Evolutionary conservation across 345 rosid species (phyloP).

Genomic region (Eucalyptus pumila): DNA sequence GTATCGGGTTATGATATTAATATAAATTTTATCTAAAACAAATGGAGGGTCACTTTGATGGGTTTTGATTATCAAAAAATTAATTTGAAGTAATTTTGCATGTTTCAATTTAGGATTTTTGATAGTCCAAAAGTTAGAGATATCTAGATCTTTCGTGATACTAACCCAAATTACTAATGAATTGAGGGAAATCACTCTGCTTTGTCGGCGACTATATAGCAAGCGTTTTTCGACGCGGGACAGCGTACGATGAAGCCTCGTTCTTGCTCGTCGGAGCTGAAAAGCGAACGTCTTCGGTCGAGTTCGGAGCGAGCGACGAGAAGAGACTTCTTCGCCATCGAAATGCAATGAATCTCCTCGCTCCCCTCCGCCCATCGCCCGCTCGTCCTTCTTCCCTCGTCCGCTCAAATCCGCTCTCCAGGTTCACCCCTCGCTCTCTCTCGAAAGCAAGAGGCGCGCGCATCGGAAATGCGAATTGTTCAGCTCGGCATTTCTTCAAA

Average conservation of each 20-base stretch:
- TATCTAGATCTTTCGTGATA: rapidly evolving
- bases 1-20: no score
- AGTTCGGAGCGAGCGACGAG: not conserved
- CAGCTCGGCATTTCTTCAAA: slow-evolving; percentile 13
- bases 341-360: slow-evolving; percentile 16
- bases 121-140: rapidly evolving
- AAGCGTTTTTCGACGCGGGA: not conserved
- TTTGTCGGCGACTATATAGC: not conserved
- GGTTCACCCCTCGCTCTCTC: slow-evolving; percentile 1
- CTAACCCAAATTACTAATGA: rapidly evolving
- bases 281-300: not conserved
- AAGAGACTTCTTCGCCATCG: not conserved
- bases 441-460: not conserved
- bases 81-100: rapidly evolving
- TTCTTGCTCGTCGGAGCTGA: not conserved
- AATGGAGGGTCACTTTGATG: rapidly evolving
- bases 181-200: not conserved
- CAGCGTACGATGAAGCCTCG: not conserved
- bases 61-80: no score
- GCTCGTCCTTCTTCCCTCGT: slow-evolving; percentile 6
- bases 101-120: no score
- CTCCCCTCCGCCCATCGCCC: not conserved
- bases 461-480: not conserved
- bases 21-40: no score
- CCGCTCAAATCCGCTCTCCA: slow-evolving; percentile 24